phyloP scores from a whole-genome alignment of 805 yeast species.

The Ogataea kodamae region DNA sequence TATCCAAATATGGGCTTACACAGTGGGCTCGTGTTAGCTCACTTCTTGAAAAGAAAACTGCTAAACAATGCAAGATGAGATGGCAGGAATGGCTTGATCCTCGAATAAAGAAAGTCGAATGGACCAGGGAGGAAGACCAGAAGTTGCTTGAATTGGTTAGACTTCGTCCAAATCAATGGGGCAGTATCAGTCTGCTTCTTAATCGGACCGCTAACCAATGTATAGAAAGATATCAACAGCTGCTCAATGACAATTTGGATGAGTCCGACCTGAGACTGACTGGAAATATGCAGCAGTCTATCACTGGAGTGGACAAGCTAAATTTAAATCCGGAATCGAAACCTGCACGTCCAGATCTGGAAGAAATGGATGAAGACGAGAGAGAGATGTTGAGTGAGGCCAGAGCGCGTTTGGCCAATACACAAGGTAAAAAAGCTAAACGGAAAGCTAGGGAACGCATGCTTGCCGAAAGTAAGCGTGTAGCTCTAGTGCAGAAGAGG shows the following conservation, averaged over 20 bases:
- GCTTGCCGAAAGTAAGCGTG: slow-evolving; percentile 71
- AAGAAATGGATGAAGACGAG: slow-evolving; percentile 82
- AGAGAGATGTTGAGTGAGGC: slow-evolving; percentile 94
- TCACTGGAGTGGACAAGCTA: slow-evolving; percentile 45
- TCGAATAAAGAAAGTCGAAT: slow-evolving; percentile 53
- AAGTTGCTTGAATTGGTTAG: slow-evolving; percentile 62
- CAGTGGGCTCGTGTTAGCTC: slow-evolving; percentile 96
- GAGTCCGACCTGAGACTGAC: slow-evolving; percentile 25
- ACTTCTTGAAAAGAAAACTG: slow-evolving; percentile 76
- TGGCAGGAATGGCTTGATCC: slow-evolving; percentile 92
- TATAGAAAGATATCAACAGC: slow-evolving; percentile 75
- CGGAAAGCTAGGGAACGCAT: slow-evolving; percentile 82
- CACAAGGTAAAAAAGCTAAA: slow-evolving; percentile 93
- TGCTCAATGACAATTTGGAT: slow-evolving; percentile 50
- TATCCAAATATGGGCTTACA: slow-evolving; percentile 86
- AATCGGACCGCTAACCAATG: slow-evolving; percentile 87
- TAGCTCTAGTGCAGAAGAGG: slow-evolving; percentile 74
- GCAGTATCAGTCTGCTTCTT: slow-evolving; percentile 76
- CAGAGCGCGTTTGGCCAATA: slow-evolving; percentile 82
- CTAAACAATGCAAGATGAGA: slow-evolving; percentile 87
- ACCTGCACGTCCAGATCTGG: slow-evolving; percentile 79
- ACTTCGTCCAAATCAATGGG: slow-evolving; percentile 89
- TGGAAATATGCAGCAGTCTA: slow-evolving; percentile 20
- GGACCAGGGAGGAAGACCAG: slow-evolving; percentile 77
- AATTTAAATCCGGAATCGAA: slow-evolving; percentile 71